Evolutionary conservation across 1,139 yeast species (phyloP).

Genomic region (Saccharomyces hybrid): DNA sequence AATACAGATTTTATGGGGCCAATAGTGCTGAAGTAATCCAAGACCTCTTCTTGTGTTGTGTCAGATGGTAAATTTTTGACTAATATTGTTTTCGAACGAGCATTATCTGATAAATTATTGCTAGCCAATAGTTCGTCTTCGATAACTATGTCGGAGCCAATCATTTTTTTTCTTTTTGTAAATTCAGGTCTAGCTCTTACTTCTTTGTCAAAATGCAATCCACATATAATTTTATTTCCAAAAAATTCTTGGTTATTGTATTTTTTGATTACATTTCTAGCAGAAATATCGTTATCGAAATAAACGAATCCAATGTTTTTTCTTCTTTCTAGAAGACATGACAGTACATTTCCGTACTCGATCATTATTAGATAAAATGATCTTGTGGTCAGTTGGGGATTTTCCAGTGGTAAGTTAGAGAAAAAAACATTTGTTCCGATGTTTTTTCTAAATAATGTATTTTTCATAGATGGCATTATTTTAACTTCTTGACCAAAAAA

Average conservation of each 20-base stretch:
- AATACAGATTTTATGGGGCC: conserved; percentile 40
- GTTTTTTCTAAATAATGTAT: conserved; percentile 23
- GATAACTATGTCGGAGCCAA: conserved; percentile 22
- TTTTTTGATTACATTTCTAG: conserved; percentile 35
- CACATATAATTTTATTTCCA: conserved; percentile 32
- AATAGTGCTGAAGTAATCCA: conserved; percentile 33
- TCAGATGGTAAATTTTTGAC: conserved; percentile 40
- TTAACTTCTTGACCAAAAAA: conserved; percentile 40
- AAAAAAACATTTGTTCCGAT: conserved; percentile 27
- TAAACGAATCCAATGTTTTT: conserved; percentile 42
- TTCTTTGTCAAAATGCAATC: conserved; percentile 40
- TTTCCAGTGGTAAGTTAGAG: conserved; percentile 33
- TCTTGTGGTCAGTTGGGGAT: conserved; percentile 34
- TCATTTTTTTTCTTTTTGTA: conserved; percentile 20
- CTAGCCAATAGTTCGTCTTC: conserved; percentile 22
- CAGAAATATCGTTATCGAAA: conserved; percentile 36
- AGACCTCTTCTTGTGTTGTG: conserved; percentile 34
- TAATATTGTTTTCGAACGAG: conserved; percentile 35
- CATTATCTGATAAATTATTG: background rate
- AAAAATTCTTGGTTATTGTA: conserved; percentile 31
- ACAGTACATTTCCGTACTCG: conserved; percentile 37
- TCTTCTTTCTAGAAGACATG: conserved; percentile 39
- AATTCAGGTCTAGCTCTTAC: conserved; percentile 32
- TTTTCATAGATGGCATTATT: conserved; percentile 45
- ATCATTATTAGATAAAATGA: conserved; percentile 39